Evolutionary conservation across 108 stramenopile species (phyloP).

Genomic region (Fragilariopsis cylindrus): DNA sequence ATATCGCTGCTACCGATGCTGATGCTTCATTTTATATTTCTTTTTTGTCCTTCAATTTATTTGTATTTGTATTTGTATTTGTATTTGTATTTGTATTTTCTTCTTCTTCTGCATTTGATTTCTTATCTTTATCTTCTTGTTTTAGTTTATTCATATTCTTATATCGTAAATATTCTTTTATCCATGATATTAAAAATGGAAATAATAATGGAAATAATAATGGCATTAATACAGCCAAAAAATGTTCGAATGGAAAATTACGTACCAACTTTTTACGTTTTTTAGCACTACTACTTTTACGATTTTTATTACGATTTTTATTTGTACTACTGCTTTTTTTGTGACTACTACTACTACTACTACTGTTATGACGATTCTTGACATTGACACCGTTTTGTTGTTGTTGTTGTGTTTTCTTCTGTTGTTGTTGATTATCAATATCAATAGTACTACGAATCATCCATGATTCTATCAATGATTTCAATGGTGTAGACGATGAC

Average conservation of each 20-base stretch:
- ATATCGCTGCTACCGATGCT: too few species aligned
- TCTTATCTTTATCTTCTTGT: background rate
- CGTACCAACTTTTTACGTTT: slow-evolving; percentile 16
- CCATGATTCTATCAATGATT: slow-evolving; percentile 33
- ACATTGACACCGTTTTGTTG: too few species aligned
- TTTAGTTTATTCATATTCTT: slow-evolving; percentile 21
- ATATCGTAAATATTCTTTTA: slow-evolving; percentile 66
- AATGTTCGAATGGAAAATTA: slow-evolving; percentile 68
- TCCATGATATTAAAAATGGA: slow-evolving; percentile 50
- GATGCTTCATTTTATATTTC: too few species aligned
- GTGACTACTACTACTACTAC: background rate
- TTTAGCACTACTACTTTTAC: background rate
- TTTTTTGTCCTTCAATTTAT: too few species aligned
- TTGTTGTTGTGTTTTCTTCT: too few species aligned
- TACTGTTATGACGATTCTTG: background rate
- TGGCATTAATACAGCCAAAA: slow-evolving; percentile 65
- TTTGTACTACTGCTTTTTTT: background rate
- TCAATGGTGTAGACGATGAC: background rate
- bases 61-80: background rate
- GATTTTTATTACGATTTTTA: background rate
- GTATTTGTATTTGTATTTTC: background rate
- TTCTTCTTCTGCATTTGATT: background rate
- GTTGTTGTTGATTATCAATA: too few species aligned
- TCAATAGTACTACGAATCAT: slow-evolving; percentile 7
- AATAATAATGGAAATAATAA: slow-evolving; percentile 71